Percentiles rank a stretch among this genome's conserved stretches.
Evolutionary conservation across 768 basidiomycete species (phyloP).

Genomic region (Lanmaoa rubissima): DNA sequence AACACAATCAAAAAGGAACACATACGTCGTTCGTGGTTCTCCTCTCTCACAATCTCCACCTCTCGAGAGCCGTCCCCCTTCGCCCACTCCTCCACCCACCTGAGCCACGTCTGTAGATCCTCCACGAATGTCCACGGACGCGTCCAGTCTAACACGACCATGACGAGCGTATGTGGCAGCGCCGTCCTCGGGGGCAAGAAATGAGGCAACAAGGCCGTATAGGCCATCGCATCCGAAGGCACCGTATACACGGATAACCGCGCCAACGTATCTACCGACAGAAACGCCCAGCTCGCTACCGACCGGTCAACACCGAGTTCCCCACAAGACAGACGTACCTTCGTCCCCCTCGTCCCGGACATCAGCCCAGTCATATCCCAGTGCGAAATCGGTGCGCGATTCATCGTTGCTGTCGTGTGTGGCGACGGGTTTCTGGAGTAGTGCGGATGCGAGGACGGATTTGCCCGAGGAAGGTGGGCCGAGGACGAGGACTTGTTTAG

Average conservation of each 20-base stretch:
- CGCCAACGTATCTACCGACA: conserved; percentile 71
- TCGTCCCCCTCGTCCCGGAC: conserved; percentile 92
- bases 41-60: conserved; percentile 71
- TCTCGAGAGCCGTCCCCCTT: conserved; percentile 68
- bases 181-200: conserved; percentile 71
- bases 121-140: conserved; percentile 88
- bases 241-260: conserved; percentile 91
- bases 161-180: conserved; percentile 68
- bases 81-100: conserved; percentile 82
- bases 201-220: conserved; percentile 70
- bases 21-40: conserved; percentile 81
- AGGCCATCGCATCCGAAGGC: conserved; percentile 71
- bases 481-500: conserved; percentile 84
- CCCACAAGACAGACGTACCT: conserved; percentile 49
- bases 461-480: conserved; percentile 81
- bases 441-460: conserved; percentile 65
- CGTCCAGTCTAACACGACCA: conserved; percentile 95
- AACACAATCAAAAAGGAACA: conserved; percentile 9
- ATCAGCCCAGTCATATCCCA: conserved; percentile 93
- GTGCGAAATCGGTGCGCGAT: conserved; percentile 69
- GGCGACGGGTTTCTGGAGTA: conserved; percentile 62
- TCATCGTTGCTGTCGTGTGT: conserved; percentile 57
- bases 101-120: conserved; percentile 81
- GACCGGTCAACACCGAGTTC: background rate
- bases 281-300: background rate